Conservation (phyloP, 306 rosid species). For the Ormosia semicastrata region DNA sequence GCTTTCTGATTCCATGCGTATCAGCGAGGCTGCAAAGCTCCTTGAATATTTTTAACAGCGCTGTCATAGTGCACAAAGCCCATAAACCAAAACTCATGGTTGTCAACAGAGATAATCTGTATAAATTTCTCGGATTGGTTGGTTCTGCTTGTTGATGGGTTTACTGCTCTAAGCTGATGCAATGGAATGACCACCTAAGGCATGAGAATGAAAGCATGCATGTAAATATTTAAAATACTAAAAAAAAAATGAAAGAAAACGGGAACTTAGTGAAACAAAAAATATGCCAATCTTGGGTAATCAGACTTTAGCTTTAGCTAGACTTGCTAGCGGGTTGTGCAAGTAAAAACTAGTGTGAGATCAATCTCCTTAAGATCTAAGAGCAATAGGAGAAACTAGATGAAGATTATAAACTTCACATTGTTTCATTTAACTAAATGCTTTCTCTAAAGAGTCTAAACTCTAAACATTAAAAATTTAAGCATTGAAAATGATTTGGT, state of each 20-base stretch:
- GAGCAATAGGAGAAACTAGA: background rate
- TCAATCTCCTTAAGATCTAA: background rate
- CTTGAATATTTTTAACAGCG: conserved; percentile 79
- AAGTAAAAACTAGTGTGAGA: background rate
- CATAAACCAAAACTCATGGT: conserved; percentile 99
- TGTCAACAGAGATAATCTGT: conserved; percentile 80
- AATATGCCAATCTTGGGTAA: background rate
- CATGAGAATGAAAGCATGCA: conserved; percentile 14
- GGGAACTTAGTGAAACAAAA: background rate
- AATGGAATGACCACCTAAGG: conserved; percentile 83
- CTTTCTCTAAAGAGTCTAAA: background rate
- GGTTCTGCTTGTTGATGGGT: conserved; percentile 81
- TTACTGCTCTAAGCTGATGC: conserved; percentile 84
- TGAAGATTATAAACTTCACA: background rate
- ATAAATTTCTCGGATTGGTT: conserved; percentile 80
- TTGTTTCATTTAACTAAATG: background rate
- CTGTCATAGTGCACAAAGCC: conserved; percentile 84
- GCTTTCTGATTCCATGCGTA: conserved; percentile 2
- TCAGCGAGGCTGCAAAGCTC: conserved; percentile 56
- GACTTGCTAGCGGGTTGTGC: background rate
- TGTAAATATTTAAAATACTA: background rate
- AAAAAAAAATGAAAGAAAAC: background rate
- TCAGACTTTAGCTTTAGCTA: background rate
- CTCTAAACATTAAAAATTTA: background rate
- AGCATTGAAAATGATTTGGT: background rate